These are phyloP conservation scores for Solanum gracilifrons DNA, from an alignment of 257 asterid species.

Conservation along the genomic window DNA sequence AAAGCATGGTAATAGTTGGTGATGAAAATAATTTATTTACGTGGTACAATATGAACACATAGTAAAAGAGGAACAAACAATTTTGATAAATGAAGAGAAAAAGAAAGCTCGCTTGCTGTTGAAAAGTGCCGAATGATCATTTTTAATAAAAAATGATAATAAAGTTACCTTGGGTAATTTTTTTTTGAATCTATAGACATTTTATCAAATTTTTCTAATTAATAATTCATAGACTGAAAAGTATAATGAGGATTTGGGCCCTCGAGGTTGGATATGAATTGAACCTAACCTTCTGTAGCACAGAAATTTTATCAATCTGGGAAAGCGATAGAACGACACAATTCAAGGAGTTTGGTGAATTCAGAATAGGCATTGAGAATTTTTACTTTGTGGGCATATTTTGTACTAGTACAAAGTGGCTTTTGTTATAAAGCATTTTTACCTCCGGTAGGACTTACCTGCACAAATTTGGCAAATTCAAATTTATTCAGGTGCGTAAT, in stretches of 20 bases:
- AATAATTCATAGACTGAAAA: not conserved
- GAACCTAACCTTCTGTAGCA: not conserved
- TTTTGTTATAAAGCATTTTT: not conserved
- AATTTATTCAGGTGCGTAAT: not conserved
- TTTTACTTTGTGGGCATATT: not conserved
- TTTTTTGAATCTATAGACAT: not conserved
- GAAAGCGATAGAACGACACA: not conserved
- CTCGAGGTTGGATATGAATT: not conserved
- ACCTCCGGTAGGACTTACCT: not conserved
- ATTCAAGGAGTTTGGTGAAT: not conserved
- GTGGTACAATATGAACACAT: not conserved
- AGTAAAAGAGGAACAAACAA: not conserved
- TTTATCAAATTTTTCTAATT: not conserved
- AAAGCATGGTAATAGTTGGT: not conserved
- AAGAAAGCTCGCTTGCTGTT: not conserved
- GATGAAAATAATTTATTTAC: not conserved
- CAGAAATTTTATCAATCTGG: not conserved
- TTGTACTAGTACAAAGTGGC: not conserved
- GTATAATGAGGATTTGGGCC: not conserved
- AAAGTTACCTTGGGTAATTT: not conserved
- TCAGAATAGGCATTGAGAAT: not conserved
- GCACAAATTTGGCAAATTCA: not conserved
- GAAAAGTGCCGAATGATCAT: not conserved
- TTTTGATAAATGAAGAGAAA: not conserved
- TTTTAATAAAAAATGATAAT: too few species aligned